Base-by-base conservation (phyloP, 2,329 filamentous ascomycete genomes). In the Hypoxylon sp. region DNA sequence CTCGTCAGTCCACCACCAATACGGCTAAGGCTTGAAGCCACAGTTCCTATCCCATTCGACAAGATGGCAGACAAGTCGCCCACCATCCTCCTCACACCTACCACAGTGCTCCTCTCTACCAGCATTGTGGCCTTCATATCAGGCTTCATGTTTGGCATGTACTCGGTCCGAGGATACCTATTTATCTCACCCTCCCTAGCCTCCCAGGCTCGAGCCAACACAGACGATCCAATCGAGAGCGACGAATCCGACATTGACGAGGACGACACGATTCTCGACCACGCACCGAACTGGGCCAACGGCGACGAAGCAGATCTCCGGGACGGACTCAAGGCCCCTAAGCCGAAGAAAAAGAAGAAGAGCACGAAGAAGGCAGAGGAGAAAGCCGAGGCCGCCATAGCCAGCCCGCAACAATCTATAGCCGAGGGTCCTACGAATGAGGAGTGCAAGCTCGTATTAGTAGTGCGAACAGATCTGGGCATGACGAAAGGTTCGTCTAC, bases 371-470 rank as follows among this genome's bases (percentile, higher is more conserved):
- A 73, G 39, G 76, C 77, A 55, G 74, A 76, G 58, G 39, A 82
- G 75, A 83, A 72, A 22, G 72, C 22, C 54, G 77, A 71, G 17
- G 70, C 71, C 19, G 70, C 66, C 22, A 74, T 35, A 5, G 50
- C 61, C 6, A 33, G 19, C 26, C 42, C 58, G 3, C 60, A 54
- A 22, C 58, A 53, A 24, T 33, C 58, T 3, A 19, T 70, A 74
- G 46, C 71, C 74, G 54, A 76, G 46, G 75, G 74, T 19, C 83
- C 80, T 42, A 66, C 73, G 50, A 85, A 83, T 24, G 94, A 98
- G 81, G 94, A 98, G 80, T 97, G 95, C 84, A 98, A 98, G 83
- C 85, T 98, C 64, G 93, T 98, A 13, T 84, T 99, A 35, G 93
- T 97, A 3, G 95, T 98, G 61, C 85, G 96, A 78, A 97, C 94